A percentile compares a stretch with the other conserved stretches of the same genome.
phyloP scores from a whole-genome alignment of 768 basidiomycete genomes.

The Xerocomellus dryophilus region DNA sequence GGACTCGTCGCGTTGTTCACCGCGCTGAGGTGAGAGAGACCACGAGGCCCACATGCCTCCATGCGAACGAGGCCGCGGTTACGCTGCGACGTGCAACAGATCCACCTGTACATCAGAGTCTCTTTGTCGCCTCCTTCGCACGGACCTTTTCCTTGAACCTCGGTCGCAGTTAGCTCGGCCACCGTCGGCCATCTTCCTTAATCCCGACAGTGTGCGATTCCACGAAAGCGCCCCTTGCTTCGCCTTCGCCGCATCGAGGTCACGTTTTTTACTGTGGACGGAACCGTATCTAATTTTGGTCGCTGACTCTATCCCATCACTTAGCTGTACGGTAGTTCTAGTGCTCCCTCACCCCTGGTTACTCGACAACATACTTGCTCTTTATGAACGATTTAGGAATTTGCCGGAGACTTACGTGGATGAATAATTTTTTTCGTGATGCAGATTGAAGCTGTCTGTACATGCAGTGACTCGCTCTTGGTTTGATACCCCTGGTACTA shows the following conservation, averaged over 20 bases:
- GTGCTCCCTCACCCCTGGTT: not conserved
- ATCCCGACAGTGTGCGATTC: constrained; percentile 1
- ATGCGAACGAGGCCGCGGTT: not conserved
- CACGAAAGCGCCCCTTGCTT: too few species aligned
- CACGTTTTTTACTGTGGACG: not conserved
- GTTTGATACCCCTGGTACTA: too few species aligned
- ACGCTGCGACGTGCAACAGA: not conserved
- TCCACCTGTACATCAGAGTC: not conserved
- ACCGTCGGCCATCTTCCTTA: constrained; percentile 10
- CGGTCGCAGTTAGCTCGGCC: not conserved
- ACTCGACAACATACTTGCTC: not conserved
- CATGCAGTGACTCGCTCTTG: too few species aligned
- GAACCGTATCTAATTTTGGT: not conserved
- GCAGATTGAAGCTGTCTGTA: not conserved
- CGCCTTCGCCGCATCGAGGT: not conserved
- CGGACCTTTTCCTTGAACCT: not conserved
- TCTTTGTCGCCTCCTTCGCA: not conserved
- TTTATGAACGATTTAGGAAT: not conserved
- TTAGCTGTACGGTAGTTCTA: not conserved
- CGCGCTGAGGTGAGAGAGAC: not conserved
- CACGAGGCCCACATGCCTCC: constrained; percentile 8
- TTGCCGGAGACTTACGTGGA: constrained; percentile 16
- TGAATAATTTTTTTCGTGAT: not conserved
- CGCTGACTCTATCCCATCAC: not conserved
- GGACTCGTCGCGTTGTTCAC: not conserved